Base-by-base conservation (phyloP, 306 rosid genomes). In the Canavalia ensiformis region DNA sequence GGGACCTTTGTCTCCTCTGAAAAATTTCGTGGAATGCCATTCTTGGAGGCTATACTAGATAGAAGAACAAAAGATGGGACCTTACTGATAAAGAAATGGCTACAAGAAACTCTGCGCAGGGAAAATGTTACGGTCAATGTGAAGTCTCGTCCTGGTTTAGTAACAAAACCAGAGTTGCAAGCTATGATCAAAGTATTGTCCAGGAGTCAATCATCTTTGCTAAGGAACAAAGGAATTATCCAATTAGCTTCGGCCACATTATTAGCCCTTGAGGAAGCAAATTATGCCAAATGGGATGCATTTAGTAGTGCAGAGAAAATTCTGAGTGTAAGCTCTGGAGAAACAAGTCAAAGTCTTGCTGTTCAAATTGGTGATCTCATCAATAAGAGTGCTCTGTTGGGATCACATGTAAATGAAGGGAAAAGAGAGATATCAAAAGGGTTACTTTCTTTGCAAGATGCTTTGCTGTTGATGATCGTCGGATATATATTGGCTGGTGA, bases 401-500 rank as follows among this genome's bases (percentile, higher is more conserved):
- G 90, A 80, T 88, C 92, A 45, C 88, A 71, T 28, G 80, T 80
- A 77, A 91, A 82, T 59, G 82, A 84, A 54, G 89, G 87, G 33
- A 89, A 90, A 78, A 68, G 18, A 11, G 88, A 87, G 79, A 83
- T 85, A 52, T 85, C 94, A 13, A 78, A 85, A 33, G 94, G 93
- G 42, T 64, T 95, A 31, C 91, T 92, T 52, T 89, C 97, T 37
- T 86, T 95, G 84, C 88, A 91, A 87, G 97, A 93, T 86, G 92
- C 97, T 57, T 84, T 95, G 71, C 90, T 92, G 75, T 90, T 95
- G 80, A 86, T 88, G 90, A 79, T 91, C 37, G 68, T 88, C 59
- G 97, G 97, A 70, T 92, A 95, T 85, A 92, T 95, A 79, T 83
- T 91, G 86, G 99, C 97, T 44, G 97, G 97, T 68, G 97, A 89